Evolutionary conservation across 2,329 filamentous ascomycete species (phyloP).

Genomic region (Sclerotinia spermophila): DNA sequence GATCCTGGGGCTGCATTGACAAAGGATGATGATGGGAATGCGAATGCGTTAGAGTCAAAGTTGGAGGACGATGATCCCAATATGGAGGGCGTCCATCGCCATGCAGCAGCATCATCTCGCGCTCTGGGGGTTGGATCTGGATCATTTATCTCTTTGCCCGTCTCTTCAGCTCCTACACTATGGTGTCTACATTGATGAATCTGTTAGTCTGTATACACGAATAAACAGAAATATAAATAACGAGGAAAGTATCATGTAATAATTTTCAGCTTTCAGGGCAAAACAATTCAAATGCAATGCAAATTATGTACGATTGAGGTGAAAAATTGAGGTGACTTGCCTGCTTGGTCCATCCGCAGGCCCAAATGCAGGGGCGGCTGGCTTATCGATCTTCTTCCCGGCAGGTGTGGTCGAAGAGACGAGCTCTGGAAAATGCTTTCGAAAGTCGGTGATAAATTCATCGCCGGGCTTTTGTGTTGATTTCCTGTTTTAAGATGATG

Average conservation of each 20-base stretch:
- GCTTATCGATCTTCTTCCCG: slow-evolving; percentile 36
- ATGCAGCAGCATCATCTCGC: slow-evolving; percentile 75
- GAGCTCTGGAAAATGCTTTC: slow-evolving; percentile 76
- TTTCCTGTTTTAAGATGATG: slow-evolving; percentile 46
- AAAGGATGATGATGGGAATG: slow-evolving; percentile 70
- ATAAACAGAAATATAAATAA: neutral
- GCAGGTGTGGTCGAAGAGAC: slow-evolving; percentile 48
- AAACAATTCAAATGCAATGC: neutral
- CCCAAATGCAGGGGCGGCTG: slow-evolving; percentile 26
- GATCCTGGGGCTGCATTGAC: slow-evolving; percentile 77
- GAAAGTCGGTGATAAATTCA: slow-evolving; percentile 80
- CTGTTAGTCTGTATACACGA: neutral
- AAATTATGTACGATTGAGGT: neutral
- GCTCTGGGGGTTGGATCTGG: slow-evolving; percentile 79
- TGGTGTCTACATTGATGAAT: slow-evolving; percentile 28
- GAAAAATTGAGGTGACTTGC: slow-evolving; percentile 23
- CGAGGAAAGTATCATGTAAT: neutral
- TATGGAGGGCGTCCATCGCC: slow-evolving; percentile 84
- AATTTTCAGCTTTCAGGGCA: neutral
- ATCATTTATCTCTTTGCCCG: slow-evolving; percentile 57
- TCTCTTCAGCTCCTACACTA: slow-evolving; percentile 35
- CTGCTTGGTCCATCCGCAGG: slow-evolving; percentile 28
- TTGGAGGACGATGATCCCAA: slow-evolving; percentile 71
- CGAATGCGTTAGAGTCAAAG: slow-evolving; percentile 79
- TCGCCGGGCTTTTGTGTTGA: slow-evolving; percentile 78